These are phyloP conservation scores for Polygonum maritimum DNA, from an alignment of 148 eudicot genomes.

Conservation along the genomic window DNA sequence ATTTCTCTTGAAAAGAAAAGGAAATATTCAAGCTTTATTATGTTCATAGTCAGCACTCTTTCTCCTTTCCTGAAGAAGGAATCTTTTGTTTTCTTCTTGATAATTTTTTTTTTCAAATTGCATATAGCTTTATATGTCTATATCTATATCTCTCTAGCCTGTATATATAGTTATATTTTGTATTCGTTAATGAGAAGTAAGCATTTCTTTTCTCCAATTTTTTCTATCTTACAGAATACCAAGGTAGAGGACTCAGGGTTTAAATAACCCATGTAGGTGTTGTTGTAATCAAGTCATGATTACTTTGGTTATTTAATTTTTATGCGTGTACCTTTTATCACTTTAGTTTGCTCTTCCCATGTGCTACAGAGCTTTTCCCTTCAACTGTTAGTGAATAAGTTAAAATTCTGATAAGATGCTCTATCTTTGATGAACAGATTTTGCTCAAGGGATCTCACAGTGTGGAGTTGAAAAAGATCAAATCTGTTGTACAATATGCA, in stretches of 20 bases:
- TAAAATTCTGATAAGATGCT: conserved; percentile 6
- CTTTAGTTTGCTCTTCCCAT: background rate
- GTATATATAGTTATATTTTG: no score
- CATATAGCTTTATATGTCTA: no score
- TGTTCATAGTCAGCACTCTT: background rate
- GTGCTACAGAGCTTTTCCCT: background rate
- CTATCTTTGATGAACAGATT: conserved; percentile 41
- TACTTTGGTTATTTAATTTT: background rate
- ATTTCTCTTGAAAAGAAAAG: background rate
- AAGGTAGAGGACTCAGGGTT: background rate
- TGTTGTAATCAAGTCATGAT: background rate
- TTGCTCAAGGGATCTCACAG: conserved; percentile 77
- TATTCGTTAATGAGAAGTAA: no score
- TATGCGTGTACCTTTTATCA: background rate
- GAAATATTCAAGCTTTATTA: background rate
- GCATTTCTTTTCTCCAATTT: no score
- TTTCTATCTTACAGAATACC: background rate
- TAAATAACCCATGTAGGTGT: background rate
- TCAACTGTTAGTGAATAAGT: background rate
- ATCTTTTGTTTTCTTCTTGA: no score
- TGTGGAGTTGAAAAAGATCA: conserved; percentile 79
- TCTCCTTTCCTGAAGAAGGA: background rate
- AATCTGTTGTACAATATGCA: conserved; percentile 78
- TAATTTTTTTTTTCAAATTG: no score
- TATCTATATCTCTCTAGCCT: no score